A percentile compares a stretch with the other conserved stretches of the same genome.
Evolutionary conservation across 2,329 filamentous ascomycete species (phyloP).

Genomic region (Sphaerulina vaccinii): DNA sequence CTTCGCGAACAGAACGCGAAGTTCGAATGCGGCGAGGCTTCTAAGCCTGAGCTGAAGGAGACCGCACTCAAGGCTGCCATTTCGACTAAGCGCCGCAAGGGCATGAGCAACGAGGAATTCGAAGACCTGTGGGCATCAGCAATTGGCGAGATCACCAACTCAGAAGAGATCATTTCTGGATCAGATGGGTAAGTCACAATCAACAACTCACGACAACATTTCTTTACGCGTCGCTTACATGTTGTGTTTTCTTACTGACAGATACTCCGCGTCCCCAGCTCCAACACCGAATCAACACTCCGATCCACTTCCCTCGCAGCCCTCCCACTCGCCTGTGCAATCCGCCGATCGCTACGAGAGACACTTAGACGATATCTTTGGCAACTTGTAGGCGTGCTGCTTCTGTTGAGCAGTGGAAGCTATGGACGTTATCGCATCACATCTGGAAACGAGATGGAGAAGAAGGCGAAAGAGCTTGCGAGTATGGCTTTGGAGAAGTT

Average conservation of each 20-base stretch:
- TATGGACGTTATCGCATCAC: conserved; percentile 67
- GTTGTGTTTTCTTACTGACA: conserved; percentile 72
- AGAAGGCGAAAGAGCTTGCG: conserved; percentile 78
- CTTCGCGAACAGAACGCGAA: conserved; percentile 81
- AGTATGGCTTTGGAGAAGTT: conserved; percentile 80
- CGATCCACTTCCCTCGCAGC: conserved; percentile 86
- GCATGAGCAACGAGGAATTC: conserved; percentile 84
- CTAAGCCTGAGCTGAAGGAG: conserved; percentile 65
- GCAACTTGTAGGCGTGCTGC: conserved; percentile 68
- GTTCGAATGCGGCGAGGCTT: conserved; percentile 80
- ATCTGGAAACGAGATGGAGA: conserved; percentile 63
- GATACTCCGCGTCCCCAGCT: conserved; percentile 67
- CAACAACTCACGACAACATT: conserved; percentile 15
- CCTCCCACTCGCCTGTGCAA: conserved; percentile 79
- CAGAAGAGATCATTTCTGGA: conserved; percentile 60
- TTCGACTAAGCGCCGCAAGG: conserved; percentile 72
- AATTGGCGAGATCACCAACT: conserved; percentile 66
- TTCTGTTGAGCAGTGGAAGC: conserved; percentile 48
- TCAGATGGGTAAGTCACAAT: conserved; percentile 57
- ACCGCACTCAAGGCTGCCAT: conserved; percentile 75
- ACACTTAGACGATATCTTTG: conserved; percentile 83
- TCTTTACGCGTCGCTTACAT: conserved; percentile 19
- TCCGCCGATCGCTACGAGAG: conserved; percentile 75
- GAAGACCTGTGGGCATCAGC: conserved; percentile 80
- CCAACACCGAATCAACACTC: conserved; percentile 56